Base-by-base conservation (phyloP, 768 basidiomycete species). In the Xerocomellus intermedius region DNA sequence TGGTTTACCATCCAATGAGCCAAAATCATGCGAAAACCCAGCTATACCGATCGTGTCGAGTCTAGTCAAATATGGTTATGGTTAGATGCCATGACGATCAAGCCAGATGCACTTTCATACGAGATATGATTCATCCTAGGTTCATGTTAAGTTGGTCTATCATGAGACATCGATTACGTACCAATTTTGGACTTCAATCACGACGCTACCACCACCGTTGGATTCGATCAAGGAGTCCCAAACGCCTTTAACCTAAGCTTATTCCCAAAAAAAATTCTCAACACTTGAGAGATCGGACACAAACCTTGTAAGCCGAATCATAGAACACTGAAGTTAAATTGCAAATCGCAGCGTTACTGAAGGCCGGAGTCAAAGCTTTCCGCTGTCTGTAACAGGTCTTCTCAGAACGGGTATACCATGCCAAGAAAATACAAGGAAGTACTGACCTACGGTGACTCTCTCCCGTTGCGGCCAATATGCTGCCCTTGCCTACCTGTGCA, bases 21-120 rank as follows among this genome's bases (percentile, higher is more conserved):
- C 71, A 54, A 80, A 80, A 57, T 78, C 70, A 61, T 78, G 75
- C 7, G 76, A 73, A 60, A 80, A 77, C 0, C 78, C 74, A 4
- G 75, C 76, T 43, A 77, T 73, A 10, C 79, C 77, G 46, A 78
- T 72, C 44, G 69, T 73, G 58, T 80, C 79, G 4, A 80, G 66
- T 2, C 77, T 77, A 46, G 2, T 17, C n/a, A 17, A 43, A 14
- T 24, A 17, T 14, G 10, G n/a, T n/a, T n/a, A n/a, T n/a, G n/a
- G 5, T 45, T 13, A 45, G 42, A 14, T 8, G 6, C 0, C 5
- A 9, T 5, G 8, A 32, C 5, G 17, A 37, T 26, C 10, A 24
- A 26, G 17, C 10, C 8, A 17, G 50, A 33, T 4, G 17, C 6
- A 13, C 16, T 8, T 2, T 63, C 72, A 44, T 62, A 76, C 78